These are phyloP conservation scores for Heracleum sosnowskyi DNA, from an alignment of 129 eudicot species.

Conservation along the genomic window DNA sequence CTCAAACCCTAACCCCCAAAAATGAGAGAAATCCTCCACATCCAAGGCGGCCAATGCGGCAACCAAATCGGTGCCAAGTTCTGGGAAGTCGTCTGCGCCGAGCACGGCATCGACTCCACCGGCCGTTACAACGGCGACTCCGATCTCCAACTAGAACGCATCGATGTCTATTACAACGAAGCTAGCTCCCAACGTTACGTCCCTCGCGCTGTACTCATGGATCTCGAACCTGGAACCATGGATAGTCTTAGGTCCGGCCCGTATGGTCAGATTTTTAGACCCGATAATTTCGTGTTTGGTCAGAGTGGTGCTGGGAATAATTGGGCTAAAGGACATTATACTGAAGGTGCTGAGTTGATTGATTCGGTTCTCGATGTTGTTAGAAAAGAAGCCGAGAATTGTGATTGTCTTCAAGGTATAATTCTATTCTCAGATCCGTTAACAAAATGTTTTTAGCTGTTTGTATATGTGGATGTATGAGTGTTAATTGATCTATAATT, in stretches of 20 bases:
- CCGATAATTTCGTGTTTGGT: background rate
- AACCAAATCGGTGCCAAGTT: slow-evolving; percentile 12
- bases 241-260: slow-evolving; percentile 1
- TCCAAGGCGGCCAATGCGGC: slow-evolving; percentile 14
- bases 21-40: slow-evolving; percentile 9
- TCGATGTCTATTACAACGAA: slow-evolving; percentile 6
- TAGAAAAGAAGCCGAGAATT: background rate
- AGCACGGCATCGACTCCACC: slow-evolving; percentile 14
- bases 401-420: slow-evolving; percentile 10
- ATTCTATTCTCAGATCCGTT: background rate
- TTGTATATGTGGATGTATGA: no score
- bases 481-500: background rate
- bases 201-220: slow-evolving; percentile 1
- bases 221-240: slow-evolving; percentile 5
- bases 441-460: background rate
- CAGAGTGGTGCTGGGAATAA: slow-evolving; percentile 3
- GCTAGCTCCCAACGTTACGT: slow-evolving; percentile 4
- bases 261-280: background rate
- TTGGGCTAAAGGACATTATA: slow-evolving; percentile 8
- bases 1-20: background rate
- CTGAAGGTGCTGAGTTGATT: slow-evolving; percentile 4
- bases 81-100: slow-evolving; percentile 14
- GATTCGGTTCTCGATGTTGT: slow-evolving; percentile 11
- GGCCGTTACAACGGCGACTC: slow-evolving; percentile 5
- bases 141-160: slow-evolving; percentile 4